Evolutionary conservation across 164 flowering plant species (phyloP), one percentile per base, ranked within the genome.

Genomic region (Berberis thunbergii): DNA sequence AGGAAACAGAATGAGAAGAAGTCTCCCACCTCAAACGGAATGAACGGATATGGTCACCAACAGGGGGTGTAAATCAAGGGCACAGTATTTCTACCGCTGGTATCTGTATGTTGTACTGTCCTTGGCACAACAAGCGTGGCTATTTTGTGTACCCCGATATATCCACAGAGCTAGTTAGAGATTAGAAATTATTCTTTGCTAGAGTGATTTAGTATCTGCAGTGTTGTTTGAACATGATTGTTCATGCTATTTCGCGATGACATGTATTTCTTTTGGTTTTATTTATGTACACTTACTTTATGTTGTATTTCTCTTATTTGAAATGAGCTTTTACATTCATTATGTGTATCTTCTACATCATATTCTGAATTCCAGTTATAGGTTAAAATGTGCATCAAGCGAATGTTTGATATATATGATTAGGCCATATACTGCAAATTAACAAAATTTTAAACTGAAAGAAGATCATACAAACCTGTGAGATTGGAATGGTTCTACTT

Each of bases 1-100:
- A 78, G 84, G 74, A 85, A 73, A 67, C 66, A 58, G 60, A 41
- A 41, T 26, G 38, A 71, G 4, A 67, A 77, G 42, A 78, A 81
- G 54, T 64, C 73, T 54, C 74, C 65, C 26, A 77, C 72, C 1
- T 54, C 60, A 12, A 69, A 73, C 59, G 76, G 70, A 13, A 64
- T 39, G 1, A 74, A 71, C 52, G 77, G 69, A 49, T 61, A 69
- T 49, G 69, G 71, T 54, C 56, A 39, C 55, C 67, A 64, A 45
- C 62, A 57, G 52, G 52, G 57, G 6, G 67, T 64, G 54, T 69
- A 69, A 67, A 57, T 12, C n/a, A 41, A 9, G 59, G 54, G 13
- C 3, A 52, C n/a, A 7, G 49, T 39, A 41, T 4, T 9, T n/a
- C 5, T 53, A 53, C 13, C 53, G 43, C 10, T 2, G 50, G 2